phyloP scores from a whole-genome alignment of 2,329 filamentous ascomycete genomes.

The Penicillium sp. region DNA sequence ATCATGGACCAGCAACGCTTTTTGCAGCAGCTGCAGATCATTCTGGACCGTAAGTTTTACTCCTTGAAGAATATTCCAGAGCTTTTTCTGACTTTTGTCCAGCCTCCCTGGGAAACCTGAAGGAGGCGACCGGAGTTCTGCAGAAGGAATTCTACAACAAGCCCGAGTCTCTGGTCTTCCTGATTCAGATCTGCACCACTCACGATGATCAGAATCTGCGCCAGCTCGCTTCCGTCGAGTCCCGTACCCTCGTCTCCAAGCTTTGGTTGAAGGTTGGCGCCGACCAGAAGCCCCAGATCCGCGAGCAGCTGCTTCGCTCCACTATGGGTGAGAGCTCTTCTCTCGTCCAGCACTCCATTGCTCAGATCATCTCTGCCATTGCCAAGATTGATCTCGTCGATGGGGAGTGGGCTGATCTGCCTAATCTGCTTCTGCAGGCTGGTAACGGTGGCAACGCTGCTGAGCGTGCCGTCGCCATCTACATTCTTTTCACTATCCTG shows the following conservation, averaged over 20 bases:
- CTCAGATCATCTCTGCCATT: constrained; percentile 83
- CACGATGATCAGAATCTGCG: constrained; percentile 72
- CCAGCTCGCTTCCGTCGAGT: constrained; percentile 90
- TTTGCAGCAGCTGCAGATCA: constrained; percentile 80
- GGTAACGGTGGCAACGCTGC: constrained; percentile 72
- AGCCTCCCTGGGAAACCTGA: constrained; percentile 89
- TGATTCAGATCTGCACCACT: constrained; percentile 84
- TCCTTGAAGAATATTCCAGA: neutral
- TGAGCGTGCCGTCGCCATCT: constrained; percentile 87
- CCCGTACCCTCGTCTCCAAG: constrained; percentile 76
- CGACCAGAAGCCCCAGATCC: constrained; percentile 76
- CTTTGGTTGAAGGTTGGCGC: constrained; percentile 78
- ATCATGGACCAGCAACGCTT: constrained; percentile 81
- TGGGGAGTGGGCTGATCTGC: constrained; percentile 80
- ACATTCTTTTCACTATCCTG: constrained; percentile 88
- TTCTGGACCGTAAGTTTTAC: constrained; percentile 74
- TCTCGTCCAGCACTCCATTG: constrained; percentile 80
- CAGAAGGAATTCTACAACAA: constrained; percentile 92
- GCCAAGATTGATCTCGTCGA: constrained; percentile 84
- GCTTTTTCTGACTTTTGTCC: constrained; percentile 22
- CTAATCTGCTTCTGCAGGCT: constrained; percentile 76
- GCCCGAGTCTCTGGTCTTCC: constrained; percentile 77
- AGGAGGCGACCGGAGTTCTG: constrained; percentile 84
- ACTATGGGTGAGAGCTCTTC: constrained; percentile 76
- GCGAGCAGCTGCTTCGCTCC: constrained; percentile 79